Evolutionary conservation across 1,139 yeast species (phyloP), one percentile per base, ranked within the genome.

Genomic region (Lodderomyces elongisporus): DNA sequence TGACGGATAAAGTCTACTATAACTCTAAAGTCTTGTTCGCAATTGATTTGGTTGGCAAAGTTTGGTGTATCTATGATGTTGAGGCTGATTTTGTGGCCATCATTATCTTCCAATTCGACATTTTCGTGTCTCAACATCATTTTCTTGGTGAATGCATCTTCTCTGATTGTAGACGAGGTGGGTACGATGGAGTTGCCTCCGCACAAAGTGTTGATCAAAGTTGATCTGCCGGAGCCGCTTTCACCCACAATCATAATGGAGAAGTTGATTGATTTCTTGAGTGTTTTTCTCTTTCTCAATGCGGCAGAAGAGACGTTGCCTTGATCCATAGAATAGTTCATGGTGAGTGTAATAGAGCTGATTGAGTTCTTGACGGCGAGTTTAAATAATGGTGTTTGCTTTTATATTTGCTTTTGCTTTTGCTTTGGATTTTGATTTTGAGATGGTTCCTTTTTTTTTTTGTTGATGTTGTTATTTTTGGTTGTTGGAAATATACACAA

Each of bases 161-260:
- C 71, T 28, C 48, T 52, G 14, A 58, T 60, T 1, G 74, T 68
- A 43, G 62, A 60, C 5, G 61, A 53, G 5, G 60, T 52, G 15
- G 65, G 63, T 1, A 60, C 85, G 39, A 82, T 73, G 10, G 58
- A 49, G 46, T 83, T 79, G 43, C 91, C 94, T 30, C 95, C 96
- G 62, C 97, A 89, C 38, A 83, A 64, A 9, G 81, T 74, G 51
- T 78, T 77, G 41, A 78, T 66, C 40, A 78, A 74, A 2, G 82
- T 76, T 5, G 80, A 68, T 46, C 82, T 70, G 2, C 85, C 85
- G 13, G 69, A 58, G 7, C 84, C 84, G 41, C 72, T 57, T 48
- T 73, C 76, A 15, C 84, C 85, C 39, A 74, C 71, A 30, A 77
- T 62, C 77, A 78, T 72, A 33, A 75, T 46, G 25, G 77, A 75